Conservation (phyloP, 257 asterid genomes). For the Cruciata laevipes region DNA sequence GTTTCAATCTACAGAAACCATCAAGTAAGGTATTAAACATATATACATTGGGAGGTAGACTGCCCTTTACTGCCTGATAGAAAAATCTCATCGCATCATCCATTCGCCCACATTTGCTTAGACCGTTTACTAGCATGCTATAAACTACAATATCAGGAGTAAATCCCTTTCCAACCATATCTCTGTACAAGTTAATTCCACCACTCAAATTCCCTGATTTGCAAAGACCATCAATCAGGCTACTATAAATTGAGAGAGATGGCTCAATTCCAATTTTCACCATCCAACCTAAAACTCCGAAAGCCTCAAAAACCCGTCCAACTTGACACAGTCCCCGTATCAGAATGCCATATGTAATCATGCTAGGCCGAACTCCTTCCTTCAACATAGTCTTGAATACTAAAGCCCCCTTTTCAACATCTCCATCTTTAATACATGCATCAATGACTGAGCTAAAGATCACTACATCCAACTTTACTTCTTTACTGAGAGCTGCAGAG, state of each 20-base stretch:
- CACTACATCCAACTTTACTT: slow-evolving; percentile 33
- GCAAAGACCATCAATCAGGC: slow-evolving; percentile 33
- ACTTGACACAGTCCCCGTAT: slow-evolving; percentile 26
- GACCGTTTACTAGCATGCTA: slow-evolving; percentile 25
- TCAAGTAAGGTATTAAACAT: slow-evolving; percentile 34
- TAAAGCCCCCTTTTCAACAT: slow-evolving; percentile 23
- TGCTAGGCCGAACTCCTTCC: slow-evolving; percentile 31
- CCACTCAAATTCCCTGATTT: slow-evolving; percentile 23
- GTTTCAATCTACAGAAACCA: slow-evolving; percentile 35
- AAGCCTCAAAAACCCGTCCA: slow-evolving; percentile 27
- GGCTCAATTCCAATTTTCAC: slow-evolving; percentile 25
- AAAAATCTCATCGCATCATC: slow-evolving; percentile 24
- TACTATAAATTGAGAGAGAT: slow-evolving; percentile 20
- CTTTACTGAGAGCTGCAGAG: slow-evolving; percentile 25
- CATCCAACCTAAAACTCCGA: slow-evolving; percentile 24
- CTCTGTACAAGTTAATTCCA: slow-evolving; percentile 21
- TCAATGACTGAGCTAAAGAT: slow-evolving; percentile 29
- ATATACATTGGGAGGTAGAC: slow-evolving; percentile 25
- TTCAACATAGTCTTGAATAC: slow-evolving; percentile 30
- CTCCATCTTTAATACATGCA: slow-evolving; percentile 28
- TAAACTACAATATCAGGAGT: slow-evolving; percentile 20
- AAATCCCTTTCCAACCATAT: slow-evolving; percentile 25
- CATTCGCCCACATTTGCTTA: slow-evolving; percentile 25
- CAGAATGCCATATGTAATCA: slow-evolving; percentile 34
- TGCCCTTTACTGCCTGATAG: slow-evolving; percentile 23